Conservation (phyloP, 768 basidiomycete genomes). For the Lentinula boryana region DNA sequence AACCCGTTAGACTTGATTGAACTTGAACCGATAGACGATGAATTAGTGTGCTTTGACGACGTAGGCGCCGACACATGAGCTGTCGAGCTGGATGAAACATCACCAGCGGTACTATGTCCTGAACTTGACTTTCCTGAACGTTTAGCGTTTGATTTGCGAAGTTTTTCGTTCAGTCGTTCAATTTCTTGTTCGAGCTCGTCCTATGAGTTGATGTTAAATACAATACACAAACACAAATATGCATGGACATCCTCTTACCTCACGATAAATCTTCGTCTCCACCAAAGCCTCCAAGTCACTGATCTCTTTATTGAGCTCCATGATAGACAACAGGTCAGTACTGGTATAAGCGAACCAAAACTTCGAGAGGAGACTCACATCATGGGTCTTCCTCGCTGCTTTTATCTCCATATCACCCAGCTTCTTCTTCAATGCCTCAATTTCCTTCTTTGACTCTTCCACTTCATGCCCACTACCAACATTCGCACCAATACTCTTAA, state of each 20-base stretch:
- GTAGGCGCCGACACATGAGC: neutral
- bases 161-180: conserved; percentile 68
- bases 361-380: conserved; percentile 37
- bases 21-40: conserved; percentile 14
- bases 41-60: conserved; percentile 13
- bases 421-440: conserved; percentile 67
- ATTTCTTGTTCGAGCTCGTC: conserved; percentile 87
- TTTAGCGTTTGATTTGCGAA: conserved; percentile 55
- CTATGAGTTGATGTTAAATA: conserved; percentile 24
- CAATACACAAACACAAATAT: neutral
- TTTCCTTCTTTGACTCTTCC: conserved; percentile 38
- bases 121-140: conserved; percentile 37
- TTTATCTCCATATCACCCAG: conserved; percentile 70
- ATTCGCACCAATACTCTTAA: neutral
- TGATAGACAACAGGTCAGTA: neutral
- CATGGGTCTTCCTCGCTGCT: conserved; percentile 60
- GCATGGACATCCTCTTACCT: conserved; percentile 33
- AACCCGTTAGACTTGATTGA: conserved; percentile 9
- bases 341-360: neutral
- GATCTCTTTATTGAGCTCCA: conserved; percentile 87
- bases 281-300: conserved; percentile 87
- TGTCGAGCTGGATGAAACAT: conserved; percentile 6
- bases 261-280: conserved; percentile 94
- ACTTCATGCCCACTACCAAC: conserved; percentile 21
- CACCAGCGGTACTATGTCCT: neutral